These are phyloP conservation scores for Malus asiatica DNA, from an alignment of 306 rosid genomes.

Conservation along the genomic window DNA sequence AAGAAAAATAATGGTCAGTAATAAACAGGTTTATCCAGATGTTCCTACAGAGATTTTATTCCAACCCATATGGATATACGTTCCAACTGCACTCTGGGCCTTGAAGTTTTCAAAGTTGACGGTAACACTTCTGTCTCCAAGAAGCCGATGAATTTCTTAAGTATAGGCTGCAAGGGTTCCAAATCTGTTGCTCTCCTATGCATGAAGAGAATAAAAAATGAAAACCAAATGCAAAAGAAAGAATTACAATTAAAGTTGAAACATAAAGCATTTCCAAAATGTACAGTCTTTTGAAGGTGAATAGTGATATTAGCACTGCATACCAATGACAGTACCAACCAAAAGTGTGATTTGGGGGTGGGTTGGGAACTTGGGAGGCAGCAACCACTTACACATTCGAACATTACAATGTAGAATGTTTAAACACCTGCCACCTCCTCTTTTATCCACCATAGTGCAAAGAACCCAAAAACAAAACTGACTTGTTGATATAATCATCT, in stretches of 20 bases:
- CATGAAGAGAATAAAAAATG: constrained; percentile 4
- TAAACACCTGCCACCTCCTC: neutral
- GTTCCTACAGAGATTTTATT: constrained; percentile 78
- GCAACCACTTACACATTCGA: neutral
- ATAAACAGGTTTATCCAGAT: constrained; percentile 21
- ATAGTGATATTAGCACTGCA: neutral
- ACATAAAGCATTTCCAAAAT: neutral
- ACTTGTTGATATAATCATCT: neutral
- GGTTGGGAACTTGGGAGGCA: too few relatives aligned
- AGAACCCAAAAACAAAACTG: neutral
- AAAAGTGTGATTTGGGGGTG: neutral
- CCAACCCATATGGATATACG: constrained; percentile 86
- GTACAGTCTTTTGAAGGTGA: neutral
- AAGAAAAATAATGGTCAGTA: neutral
- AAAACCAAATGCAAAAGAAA: neutral
- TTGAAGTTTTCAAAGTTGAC: constrained; percentile 38
- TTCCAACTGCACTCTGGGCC: constrained; percentile 62
- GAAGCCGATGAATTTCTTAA: constrained; percentile 67
- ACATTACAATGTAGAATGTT: neutral
- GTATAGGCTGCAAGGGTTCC: constrained; percentile 93
- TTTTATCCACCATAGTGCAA: neutral
- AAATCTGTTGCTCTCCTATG: constrained; percentile 68
- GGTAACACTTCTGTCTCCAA: constrained; percentile 69
- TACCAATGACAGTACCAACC: neutral
- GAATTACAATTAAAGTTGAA: neutral